phyloP scores from a whole-genome alignment of 805 yeast species.

The Saccharomycopsis lassenensis region DNA sequence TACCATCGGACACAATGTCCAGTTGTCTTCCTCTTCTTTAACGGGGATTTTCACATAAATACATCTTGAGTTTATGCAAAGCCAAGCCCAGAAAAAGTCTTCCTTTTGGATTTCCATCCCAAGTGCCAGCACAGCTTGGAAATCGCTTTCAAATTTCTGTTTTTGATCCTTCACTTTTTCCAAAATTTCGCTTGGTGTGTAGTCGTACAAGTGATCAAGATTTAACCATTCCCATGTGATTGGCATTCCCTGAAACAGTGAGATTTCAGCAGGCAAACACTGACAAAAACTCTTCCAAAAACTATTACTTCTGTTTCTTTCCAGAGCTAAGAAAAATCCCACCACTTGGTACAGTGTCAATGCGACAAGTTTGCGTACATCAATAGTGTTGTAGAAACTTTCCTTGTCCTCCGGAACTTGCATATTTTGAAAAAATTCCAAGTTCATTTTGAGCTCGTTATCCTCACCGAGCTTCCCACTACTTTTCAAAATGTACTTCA shows the following conservation, averaged over 20 bases:
- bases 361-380: conserved; percentile 1
- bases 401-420: background rate
- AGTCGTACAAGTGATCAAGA: background rate
- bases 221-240: conserved; percentile 5
- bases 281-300: conserved; percentile 9
- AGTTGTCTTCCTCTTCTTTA: conserved; percentile 44
- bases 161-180: conserved; percentile 6
- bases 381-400: no score
- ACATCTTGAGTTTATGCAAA: conserved; percentile 86
- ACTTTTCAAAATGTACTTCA: conserved; percentile 5
- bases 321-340: conserved; percentile 6
- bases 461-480: background rate
- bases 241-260: conserved; percentile 4
- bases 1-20: conserved; percentile 85
- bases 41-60: conserved; percentile 60
- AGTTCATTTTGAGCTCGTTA: conserved; percentile 1
- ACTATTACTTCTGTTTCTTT: conserved; percentile 2
- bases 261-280: conserved; percentile 4
- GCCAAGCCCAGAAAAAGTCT: conserved; percentile 61
- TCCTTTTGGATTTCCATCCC: conserved; percentile 9
- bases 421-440: background rate
- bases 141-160: conserved; percentile 8
- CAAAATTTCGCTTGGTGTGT: background rate
- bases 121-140: conserved; percentile 1
- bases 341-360: conserved; percentile 13